These are phyloP conservation scores for sunflower (Helianthus annuus) DNA, from an alignment of 129 eudicot species.

Conservation along the genomic window HanXRQr2.0-SUNRISE NC_035445.2:84080369-84080868, in stretches of 20 bases:
- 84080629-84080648: background rate
- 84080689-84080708: conserved; percentile 31
- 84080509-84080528: too few species aligned
- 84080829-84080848: background rate
- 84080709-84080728: conserved; percentile 25
- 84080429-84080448: too few species aligned
- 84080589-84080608: background rate
- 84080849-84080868: conserved; percentile 20
- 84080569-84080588: too few species aligned
- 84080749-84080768: conserved; percentile 31
- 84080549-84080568: too few species aligned
- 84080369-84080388: too few species aligned
- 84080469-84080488: too few species aligned
- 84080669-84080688: conserved; percentile 63
- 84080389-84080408: too few species aligned
- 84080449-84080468: too few species aligned
- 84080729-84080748: conserved; percentile 36
- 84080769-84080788: background rate
- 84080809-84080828: background rate
- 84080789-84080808: background rate
- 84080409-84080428: too few species aligned
- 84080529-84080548: too few species aligned
- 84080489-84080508: too few species aligned
- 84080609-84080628: background rate
- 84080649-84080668: background rate